These are phyloP conservation scores for Epichloe glyceriae DNA, from an alignment of 2,329 filamentous ascomycete genomes.

Conservation along the genomic window DNA sequence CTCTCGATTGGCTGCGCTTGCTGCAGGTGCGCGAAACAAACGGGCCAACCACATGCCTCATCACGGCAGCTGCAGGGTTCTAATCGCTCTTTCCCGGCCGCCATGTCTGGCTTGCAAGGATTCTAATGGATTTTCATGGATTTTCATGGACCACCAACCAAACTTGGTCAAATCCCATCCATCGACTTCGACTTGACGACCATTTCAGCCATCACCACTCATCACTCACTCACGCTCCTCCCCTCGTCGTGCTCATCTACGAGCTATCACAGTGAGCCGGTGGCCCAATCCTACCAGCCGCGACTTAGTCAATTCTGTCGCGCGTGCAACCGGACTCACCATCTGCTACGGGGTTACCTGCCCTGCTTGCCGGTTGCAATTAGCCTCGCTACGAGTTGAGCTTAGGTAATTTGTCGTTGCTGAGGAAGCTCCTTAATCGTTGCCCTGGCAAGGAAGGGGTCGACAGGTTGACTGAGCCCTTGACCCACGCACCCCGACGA, in stretches of 20 bases:
- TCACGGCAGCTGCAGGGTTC: constrained; percentile 22
- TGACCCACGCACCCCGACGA: too few relatives aligned
- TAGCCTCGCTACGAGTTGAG: neutral
- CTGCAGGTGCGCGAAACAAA: constrained; percentile 14
- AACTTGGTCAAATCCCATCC: neutral
- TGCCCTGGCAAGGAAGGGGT: neutral
- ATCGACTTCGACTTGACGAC: neutral
- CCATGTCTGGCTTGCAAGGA: constrained; percentile 2
- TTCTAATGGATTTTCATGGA: neutral
- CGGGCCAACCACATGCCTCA: constrained; percentile 21
- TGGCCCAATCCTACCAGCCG: neutral
- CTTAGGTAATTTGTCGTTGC: neutral
- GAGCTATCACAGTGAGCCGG: neutral
- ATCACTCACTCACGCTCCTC: neutral
- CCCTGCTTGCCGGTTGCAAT: neutral
- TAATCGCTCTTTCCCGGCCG: constrained; percentile 18
- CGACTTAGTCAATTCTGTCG: neutral
- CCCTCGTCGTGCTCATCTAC: neutral
- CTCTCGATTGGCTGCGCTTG: constrained; percentile 23
- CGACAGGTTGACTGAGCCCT: too few relatives aligned
- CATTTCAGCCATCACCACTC: neutral
- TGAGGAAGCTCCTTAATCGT: neutral
- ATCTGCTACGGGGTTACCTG: neutral
- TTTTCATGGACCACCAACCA: neutral
- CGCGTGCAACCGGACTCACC: neutral